phyloP scores from a whole-genome alignment of 2,329 filamentous ascomycete species.

The Teratosphaeria gauchensis region DNA sequence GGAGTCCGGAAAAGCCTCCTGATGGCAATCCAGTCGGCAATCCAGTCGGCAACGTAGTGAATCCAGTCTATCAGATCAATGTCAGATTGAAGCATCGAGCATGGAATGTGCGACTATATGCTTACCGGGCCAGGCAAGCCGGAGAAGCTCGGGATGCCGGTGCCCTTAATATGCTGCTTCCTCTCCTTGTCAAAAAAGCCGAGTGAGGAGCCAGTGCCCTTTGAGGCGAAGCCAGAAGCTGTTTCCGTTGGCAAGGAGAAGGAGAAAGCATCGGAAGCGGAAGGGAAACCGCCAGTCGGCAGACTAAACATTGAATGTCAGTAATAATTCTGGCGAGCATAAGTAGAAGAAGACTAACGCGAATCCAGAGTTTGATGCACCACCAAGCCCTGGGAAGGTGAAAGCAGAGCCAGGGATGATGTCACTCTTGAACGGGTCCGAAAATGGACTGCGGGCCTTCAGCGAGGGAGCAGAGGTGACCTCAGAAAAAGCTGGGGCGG shows the following conservation, averaged over 20 bases:
- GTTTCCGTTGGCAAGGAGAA: neutral
- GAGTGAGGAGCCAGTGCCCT: neutral
- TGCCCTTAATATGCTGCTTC: neutral
- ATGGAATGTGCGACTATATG: neutral
- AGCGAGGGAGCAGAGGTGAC: neutral
- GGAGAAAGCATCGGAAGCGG: neutral
- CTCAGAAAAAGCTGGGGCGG: neutral
- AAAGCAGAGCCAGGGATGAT: neutral
- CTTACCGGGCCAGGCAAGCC: neutral
- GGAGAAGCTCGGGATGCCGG: neutral
- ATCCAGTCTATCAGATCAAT: neutral
- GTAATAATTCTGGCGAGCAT: neutral
- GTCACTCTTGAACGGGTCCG: neutral
- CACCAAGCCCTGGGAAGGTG: neutral
- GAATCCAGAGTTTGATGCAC: neutral
- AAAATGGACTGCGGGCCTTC: neutral
- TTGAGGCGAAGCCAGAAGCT: neutral
- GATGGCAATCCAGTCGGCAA: neutral
- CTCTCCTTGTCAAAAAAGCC: neutral
- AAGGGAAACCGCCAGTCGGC: neutral
- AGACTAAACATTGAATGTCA: neutral
- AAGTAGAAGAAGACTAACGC: neutral
- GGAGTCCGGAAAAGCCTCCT: neutral
- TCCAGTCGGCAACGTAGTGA: neutral
- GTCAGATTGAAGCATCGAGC: neutral